Evolutionary conservation across 495 filamentous ascomycete genomes (phyloP).

Genomic region (Aspergillus ellipticus): DNA sequence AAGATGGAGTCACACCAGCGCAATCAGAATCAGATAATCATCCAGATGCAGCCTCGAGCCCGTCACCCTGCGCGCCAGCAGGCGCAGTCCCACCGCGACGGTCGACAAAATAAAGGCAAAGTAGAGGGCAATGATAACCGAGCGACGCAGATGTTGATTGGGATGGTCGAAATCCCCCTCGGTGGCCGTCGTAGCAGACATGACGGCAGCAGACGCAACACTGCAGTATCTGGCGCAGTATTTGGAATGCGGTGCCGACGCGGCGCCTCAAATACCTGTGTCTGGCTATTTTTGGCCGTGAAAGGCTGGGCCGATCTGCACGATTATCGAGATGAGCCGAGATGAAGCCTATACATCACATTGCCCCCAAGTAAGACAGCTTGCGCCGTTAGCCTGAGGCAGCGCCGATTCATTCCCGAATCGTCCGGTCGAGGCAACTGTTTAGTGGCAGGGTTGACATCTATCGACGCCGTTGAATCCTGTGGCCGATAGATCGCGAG

Average conservation of each 20-base stretch:
- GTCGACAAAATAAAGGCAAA: constrained; percentile 30
- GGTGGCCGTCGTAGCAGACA: not conserved
- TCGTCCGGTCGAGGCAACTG: too few relatives aligned
- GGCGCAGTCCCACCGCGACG: constrained; percentile 27
- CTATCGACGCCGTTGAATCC: not conserved
- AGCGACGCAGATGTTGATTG: constrained; percentile 20
- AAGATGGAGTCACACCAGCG: constrained; percentile 29
- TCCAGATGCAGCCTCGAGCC: constrained; percentile 27
- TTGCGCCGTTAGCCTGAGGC: not conserved
- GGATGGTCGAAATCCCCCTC: constrained; percentile 9
- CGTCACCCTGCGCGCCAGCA: constrained; percentile 25
- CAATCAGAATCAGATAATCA: constrained; percentile 37
- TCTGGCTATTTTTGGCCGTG: not conserved
- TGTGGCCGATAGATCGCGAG: not conserved
- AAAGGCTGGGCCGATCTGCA: not conserved
- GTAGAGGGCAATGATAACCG: constrained; percentile 26
- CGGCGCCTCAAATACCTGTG: not conserved
- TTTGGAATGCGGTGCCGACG: not conserved
- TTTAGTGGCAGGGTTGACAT: not conserved
- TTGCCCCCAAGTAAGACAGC: not conserved
- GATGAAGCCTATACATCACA: not conserved
- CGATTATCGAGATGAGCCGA: not conserved
- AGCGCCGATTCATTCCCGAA: not conserved
- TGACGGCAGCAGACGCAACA: not conserved
- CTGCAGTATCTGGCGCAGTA: not conserved